Percentiles rank a stretch among this genome's conserved stretches.
phyloP scores from a whole-genome alignment of 805 yeast genomes.

The Debaryomyces tyrocola region DNA sequence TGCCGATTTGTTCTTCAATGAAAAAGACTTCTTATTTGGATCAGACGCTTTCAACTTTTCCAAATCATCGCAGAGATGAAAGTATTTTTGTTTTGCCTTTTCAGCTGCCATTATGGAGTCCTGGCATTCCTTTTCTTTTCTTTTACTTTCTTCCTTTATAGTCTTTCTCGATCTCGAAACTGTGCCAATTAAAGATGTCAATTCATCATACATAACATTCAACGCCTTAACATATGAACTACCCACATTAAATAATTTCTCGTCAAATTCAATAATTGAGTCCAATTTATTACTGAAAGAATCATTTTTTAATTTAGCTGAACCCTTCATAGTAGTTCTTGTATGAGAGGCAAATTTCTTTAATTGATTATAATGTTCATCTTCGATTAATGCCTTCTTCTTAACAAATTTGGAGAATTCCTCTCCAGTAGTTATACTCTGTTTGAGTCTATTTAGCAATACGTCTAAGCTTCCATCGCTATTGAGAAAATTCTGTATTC shows the following conservation, averaged over 20 bases:
- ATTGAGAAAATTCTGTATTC: slow-evolving; percentile 51
- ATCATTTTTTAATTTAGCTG: slow-evolving; percentile 51
- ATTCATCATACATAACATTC: slow-evolving; percentile 83
- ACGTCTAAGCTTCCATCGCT: slow-evolving; percentile 80
- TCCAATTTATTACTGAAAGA: slow-evolving; percentile 69
- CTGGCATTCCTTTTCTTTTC: slow-evolving; percentile 78
- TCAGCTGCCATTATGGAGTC: slow-evolving; percentile 85
- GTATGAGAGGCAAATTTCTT: slow-evolving; percentile 66
- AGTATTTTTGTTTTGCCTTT: slow-evolving; percentile 77
- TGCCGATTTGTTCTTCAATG: slow-evolving; percentile 75
- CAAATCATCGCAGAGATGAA: slow-evolving; percentile 78
- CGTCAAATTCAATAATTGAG: slow-evolving; percentile 73
- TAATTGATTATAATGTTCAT: slow-evolving; percentile 72
- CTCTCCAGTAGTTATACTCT: slow-evolving; percentile 76
- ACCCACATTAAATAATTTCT: slow-evolving; percentile 66
- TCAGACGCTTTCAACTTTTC: slow-evolving; percentile 80
- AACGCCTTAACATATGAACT: slow-evolving; percentile 75
- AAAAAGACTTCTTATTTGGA: slow-evolving; percentile 79
- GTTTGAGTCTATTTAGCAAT: slow-evolving; percentile 71
- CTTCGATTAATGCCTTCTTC: slow-evolving; percentile 75
- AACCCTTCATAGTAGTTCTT: slow-evolving; percentile 46
- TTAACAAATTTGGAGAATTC: slow-evolving; percentile 79
- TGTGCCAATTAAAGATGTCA: slow-evolving; percentile 66
- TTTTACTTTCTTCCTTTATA: slow-evolving; percentile 77
- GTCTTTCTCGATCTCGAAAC: slow-evolving; percentile 72